These are phyloP conservation scores for Euphorbia peplus DNA, from an alignment of 345 rosid species.

Conservation along the genomic window DNA sequence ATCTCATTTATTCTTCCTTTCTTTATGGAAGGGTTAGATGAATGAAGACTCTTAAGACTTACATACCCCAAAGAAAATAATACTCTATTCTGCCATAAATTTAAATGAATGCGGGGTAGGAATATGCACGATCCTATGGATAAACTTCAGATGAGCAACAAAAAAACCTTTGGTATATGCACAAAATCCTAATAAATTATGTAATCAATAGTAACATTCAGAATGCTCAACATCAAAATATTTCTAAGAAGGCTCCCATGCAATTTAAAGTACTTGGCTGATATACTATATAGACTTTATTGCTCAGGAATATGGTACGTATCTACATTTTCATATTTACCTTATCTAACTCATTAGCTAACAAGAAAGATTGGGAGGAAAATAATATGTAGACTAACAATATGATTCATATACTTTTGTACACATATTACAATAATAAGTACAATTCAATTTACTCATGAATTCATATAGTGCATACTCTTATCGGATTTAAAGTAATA, in stretches of 20 bases:
- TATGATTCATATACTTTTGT: background rate
- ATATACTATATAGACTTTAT: background rate
- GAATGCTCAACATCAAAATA: background rate
- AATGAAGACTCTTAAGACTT: background rate
- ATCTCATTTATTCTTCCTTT: slow-evolving; percentile 52
- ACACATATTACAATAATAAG: background rate
- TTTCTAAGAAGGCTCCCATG: background rate
- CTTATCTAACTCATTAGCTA: background rate
- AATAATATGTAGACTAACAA: background rate
- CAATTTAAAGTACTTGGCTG: background rate
- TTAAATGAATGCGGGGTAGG: too few species aligned
- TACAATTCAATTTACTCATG: background rate
- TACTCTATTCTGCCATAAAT: background rate
- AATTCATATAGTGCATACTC: background rate
- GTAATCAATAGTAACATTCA: background rate
- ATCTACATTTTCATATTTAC: background rate
- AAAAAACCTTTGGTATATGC: background rate
- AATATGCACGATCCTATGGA: too few species aligned
- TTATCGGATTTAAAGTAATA: background rate
- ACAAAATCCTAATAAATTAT: background rate
- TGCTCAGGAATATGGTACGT: background rate
- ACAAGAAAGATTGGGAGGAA: background rate
- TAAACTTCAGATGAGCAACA: background rate
- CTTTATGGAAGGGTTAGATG: slow-evolving; percentile 45
- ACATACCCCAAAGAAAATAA: background rate